These are phyloP conservation scores for Terana coerulea DNA, from an alignment of 768 basidiomycete genomes.

Conservation along the genomic window DNA sequence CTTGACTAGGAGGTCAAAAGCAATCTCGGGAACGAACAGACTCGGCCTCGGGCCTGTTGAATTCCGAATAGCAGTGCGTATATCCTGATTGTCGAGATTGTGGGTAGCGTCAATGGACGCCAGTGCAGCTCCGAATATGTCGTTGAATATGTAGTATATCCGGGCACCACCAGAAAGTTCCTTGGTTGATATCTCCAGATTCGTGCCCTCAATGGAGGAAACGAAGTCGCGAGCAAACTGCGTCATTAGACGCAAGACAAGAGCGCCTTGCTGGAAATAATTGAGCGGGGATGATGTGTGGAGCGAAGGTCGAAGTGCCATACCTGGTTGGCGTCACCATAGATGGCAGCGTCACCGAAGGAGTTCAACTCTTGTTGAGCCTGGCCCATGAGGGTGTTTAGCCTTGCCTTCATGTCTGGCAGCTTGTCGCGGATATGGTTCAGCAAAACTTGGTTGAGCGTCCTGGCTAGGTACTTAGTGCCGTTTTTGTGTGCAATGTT, in stretches of 20 bases:
- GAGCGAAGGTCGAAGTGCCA: conserved; percentile 18
- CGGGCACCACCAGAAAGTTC: conserved; percentile 97
- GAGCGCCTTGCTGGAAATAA: conserved; percentile 64
- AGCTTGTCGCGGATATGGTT: conserved; percentile 98
- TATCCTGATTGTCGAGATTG: conserved; percentile 91
- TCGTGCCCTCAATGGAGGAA: conserved; percentile 95
- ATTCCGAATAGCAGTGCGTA: conserved; percentile 96
- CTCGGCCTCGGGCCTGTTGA: conserved; percentile 96
- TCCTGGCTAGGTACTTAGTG: conserved; percentile 92
- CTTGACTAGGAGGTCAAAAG: conserved; percentile 95
- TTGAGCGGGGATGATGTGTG: conserved; percentile 8
- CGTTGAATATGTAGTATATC: conserved; percentile 99
- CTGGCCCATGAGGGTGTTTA: conserved; percentile 98
- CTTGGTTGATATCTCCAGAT: conserved; percentile 94
- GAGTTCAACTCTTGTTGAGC: conserved; percentile 97
- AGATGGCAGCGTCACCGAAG: conserved; percentile 90
- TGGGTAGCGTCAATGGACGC: conserved; percentile 85
- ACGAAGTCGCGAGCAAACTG: conserved; percentile 97
- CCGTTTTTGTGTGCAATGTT: conserved; percentile 98
- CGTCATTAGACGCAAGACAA: conserved; percentile 96
- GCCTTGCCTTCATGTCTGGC: conserved; percentile 97
- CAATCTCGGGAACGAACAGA: conserved; percentile 94
- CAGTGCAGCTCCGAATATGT: conserved; percentile 92
- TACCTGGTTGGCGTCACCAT: conserved; percentile 87
- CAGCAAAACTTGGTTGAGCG: conserved; percentile 92